A percentile compares a stretch with the other conserved stretches of the same genome.
These are phyloP conservation scores for Leptographium lundbergii DNA, from an alignment of 2,329 filamentous ascomycete species.

Conservation along the genomic window DNA sequence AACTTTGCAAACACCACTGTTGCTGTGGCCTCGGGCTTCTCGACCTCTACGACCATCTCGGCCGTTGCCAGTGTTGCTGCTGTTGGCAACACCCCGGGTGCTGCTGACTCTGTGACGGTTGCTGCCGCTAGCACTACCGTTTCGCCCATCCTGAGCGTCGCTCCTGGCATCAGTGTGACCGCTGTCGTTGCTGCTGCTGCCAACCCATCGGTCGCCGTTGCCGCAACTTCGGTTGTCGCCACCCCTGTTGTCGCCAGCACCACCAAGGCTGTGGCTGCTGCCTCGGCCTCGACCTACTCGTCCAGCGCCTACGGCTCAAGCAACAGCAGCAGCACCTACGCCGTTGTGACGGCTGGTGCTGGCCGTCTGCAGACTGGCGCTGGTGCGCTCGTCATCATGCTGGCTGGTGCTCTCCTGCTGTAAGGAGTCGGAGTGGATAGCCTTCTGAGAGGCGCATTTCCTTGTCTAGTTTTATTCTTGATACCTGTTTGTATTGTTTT, in stretches of 20 bases:
- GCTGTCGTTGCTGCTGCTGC: background rate
- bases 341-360: conserved; percentile 9
- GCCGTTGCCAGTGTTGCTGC: background rate
- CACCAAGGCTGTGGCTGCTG: background rate
- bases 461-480: background rate
- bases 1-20: background rate
- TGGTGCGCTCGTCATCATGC: conserved; percentile 1
- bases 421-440: background rate
- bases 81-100: background rate
- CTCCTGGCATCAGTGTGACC: background rate
- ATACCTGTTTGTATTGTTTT: background rate
- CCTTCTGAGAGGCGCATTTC: background rate
- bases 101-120: background rate
- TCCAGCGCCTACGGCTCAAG: background rate
- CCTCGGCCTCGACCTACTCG: background rate
- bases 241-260: background rate
- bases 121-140: background rate
- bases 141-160: background rate
- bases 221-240: background rate
- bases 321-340: background rate
- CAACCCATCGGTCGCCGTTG: background rate
- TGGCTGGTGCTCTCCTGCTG: conserved; percentile 5
- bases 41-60: background rate
- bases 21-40: background rate
- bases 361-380: background rate